Base-by-base conservation (phyloP, 495 filamentous ascomycete species). In the Recurvomyces mirabilis region DNA sequence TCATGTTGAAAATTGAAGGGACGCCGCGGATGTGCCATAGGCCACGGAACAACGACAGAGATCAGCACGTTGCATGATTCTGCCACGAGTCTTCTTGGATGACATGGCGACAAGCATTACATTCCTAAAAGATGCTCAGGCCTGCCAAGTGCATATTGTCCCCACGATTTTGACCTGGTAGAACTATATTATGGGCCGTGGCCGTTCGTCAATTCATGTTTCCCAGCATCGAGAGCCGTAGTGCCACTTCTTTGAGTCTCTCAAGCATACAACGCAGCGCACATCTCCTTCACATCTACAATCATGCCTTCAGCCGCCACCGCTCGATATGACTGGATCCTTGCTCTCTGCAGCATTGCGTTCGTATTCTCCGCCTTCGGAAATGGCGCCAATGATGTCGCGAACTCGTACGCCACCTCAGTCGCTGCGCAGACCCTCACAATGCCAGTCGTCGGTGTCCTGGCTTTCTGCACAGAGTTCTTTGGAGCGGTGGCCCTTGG, bases 401-500 rank as follows among this genome's bases (percentile, higher is more conserved):
- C 55, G 38, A 58, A 58, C 41, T 46, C 43, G 20, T 58, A 51
- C 40, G 55, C 55, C 10, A 58, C 49, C 20, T 51, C 49, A n/a
- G 56, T 59, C 11, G 47, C 54, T 15, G 47, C 56, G 11, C 19
- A 36, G 28, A 52, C 56, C 6, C 38, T 59, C 24, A 56, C 49
- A 5, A 53, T 59, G 54, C 36, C 36, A 1, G 44, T 55, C 17
- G 56, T 43, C 37, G 53, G 53, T 17, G 34, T 58, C 39, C 44
- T 58, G 3, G 40, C 53, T 20, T 25, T 39, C n/a, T 4, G 32
- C 14, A 56, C 53, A 63, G 82, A 87, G 59, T 76, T 83, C 46
- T 60, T 68, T 24, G 80, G 80, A 33, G 70, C 76, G 14, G 63
- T 83, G 24, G 70, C 69, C 26, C 69, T 82, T 14, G 78, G 79